Conservation (phyloP, 805 yeast species). For the Yamadazyma endophytica region DNA sequence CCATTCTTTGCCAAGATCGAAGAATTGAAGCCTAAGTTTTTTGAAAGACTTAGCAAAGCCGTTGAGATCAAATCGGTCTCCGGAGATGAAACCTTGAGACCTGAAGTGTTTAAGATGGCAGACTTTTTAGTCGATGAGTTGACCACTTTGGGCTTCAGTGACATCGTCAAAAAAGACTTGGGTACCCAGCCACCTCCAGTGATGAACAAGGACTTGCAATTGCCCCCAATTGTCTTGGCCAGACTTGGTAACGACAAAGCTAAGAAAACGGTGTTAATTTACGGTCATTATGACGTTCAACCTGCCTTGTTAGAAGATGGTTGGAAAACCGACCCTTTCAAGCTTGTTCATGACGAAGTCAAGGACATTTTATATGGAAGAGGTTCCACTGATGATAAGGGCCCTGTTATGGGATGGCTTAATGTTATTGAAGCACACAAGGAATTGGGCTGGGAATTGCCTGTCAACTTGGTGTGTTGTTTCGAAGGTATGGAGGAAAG, state of each 20-base stretch:
- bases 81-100: slow-evolving; percentile 83
- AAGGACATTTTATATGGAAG: slow-evolving; percentile 78
- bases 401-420: slow-evolving; percentile 97
- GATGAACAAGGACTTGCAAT: slow-evolving; percentile 55
- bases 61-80: slow-evolving; percentile 95
- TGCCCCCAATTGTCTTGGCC: slow-evolving; percentile 95
- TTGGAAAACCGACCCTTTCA: slow-evolving; percentile 92
- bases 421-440: slow-evolving; percentile 89
- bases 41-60: slow-evolving; percentile 72
- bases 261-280: slow-evolving; percentile 85
- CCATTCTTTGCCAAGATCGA: slow-evolving; percentile 62
- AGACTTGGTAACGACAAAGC: slow-evolving; percentile 76
- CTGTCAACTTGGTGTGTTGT: slow-evolving; percentile 88
- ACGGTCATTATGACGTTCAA: slow-evolving; percentile 98
- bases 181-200: slow-evolving; percentile 94
- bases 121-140: slow-evolving; percentile 72
- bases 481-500: slow-evolving; percentile 99
- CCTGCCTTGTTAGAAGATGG: slow-evolving; percentile 93
- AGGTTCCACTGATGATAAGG: slow-evolving; percentile 97
- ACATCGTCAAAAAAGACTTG: slow-evolving; percentile 74
- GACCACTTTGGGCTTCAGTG: slow-evolving; percentile 69
- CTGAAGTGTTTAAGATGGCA: slow-evolving; percentile 87
- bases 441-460: slow-evolving; percentile 78
- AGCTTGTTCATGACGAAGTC: slow-evolving; percentile 53
- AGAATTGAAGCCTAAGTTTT: slow-evolving; percentile 70